Conservation (phyloP, 805 yeast genomes). For the Candida tammaniensis region DNA sequence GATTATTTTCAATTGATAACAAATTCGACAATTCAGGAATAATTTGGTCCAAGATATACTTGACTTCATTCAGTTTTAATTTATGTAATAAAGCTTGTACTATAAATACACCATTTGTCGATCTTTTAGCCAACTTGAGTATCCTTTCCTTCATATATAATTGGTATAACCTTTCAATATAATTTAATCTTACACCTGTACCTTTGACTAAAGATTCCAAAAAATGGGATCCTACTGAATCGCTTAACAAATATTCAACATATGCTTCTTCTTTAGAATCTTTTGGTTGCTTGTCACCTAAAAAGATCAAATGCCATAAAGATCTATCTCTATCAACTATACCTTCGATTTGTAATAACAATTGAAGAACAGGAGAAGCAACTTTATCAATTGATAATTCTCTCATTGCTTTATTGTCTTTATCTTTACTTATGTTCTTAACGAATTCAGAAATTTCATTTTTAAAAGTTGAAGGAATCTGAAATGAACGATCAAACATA, state of each 20-base stretch:
- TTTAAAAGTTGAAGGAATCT: slow-evolving; percentile 68
- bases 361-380: slow-evolving; percentile 85
- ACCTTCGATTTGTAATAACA: slow-evolving; percentile 77
- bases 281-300: slow-evolving; percentile 44
- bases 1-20: slow-evolving; percentile 46
- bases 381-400: slow-evolving; percentile 74
- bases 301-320: slow-evolving; percentile 65
- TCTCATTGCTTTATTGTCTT: slow-evolving; percentile 48
- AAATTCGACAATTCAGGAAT: slow-evolving; percentile 65
- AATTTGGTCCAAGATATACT: slow-evolving; percentile 57
- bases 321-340: slow-evolving; percentile 70
- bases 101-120: slow-evolving; percentile 80
- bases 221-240: slow-evolving; percentile 92
- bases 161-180: slow-evolving; percentile 66
- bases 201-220: slow-evolving; percentile 66
- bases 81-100: slow-evolving; percentile 67
- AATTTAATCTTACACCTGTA: slow-evolving; percentile 59
- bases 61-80: slow-evolving; percentile 61
- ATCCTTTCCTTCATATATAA: slow-evolving; percentile 74
- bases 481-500: slow-evolving; percentile 64
- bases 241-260: slow-evolving; percentile 79
- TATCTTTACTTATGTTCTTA: slow-evolving; percentile 32
- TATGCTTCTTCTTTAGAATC: slow-evolving; percentile 71
- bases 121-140: slow-evolving; percentile 70
- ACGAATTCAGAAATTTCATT: slow-evolving; percentile 54